A percentile compares a stretch with the other conserved stretches of the same genome.
Evolutionary conservation across 1,139 yeast genomes (phyloP).

Genomic region (Saccharomyces hybrid): DNA sequence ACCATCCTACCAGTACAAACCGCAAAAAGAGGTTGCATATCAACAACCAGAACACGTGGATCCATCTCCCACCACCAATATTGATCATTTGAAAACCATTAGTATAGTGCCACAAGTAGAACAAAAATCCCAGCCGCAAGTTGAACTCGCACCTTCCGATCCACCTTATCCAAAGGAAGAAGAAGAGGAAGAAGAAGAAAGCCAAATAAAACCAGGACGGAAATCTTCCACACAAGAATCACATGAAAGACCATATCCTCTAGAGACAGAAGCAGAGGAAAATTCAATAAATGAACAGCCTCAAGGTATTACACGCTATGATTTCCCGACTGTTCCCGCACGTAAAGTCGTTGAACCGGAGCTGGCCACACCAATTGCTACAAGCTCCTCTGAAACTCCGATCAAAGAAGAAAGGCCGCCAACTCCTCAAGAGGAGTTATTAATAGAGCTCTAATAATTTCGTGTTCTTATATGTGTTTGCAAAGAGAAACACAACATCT

Average conservation of each 20-base stretch:
- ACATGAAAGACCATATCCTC: conserved; percentile 14
- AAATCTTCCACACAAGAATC: conserved; percentile 4
- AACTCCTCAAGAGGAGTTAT: conserved; percentile 23
- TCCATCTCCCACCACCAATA: neutral
- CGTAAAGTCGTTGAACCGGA: conserved; percentile 21
- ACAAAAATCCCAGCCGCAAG: conserved; percentile 1
- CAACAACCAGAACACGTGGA: conserved; percentile 3
- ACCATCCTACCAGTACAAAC: conserved; percentile 4
- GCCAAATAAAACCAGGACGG: conserved; percentile 4
- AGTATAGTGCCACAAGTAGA: neutral
- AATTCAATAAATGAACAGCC: conserved; percentile 4
- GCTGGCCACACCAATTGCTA: neutral
- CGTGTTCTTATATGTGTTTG: neutral
- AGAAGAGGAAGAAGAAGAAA: conserved; percentile 13
- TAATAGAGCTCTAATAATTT: conserved; percentile 30
- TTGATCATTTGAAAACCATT: neutral
- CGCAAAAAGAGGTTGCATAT: neutral
- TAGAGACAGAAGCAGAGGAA: conserved; percentile 13
- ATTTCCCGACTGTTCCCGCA: conserved; percentile 37
- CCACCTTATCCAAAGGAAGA: conserved; percentile 28
- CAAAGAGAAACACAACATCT: neutral
- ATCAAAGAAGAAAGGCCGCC: conserved; percentile 9
- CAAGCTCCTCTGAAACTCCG: conserved; percentile 6
- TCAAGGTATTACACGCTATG: conserved; percentile 31
- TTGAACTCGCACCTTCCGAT: conserved; percentile 11